Evolutionary conservation across 768 basidiomycete species (phyloP), one percentile per base, ranked within the genome.

Genomic region (Clavulina sp.): DNA sequence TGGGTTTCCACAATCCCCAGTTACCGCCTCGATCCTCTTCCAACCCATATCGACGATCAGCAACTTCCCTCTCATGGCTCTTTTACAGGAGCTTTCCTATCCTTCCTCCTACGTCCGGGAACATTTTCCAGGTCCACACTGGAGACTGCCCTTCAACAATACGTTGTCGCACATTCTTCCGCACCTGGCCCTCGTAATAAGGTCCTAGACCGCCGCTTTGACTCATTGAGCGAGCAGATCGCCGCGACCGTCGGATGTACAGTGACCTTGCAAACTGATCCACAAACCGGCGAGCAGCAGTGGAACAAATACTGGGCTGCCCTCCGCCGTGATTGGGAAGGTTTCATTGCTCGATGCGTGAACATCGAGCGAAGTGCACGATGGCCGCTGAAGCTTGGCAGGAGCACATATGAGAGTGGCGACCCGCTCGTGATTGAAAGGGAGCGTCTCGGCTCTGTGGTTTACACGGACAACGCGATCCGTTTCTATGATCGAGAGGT

Each of bases 251-350:
- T 97, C 26, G 93, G 89, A 0, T 85, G 83, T 59, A 82, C 84
- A 0, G 81, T 96, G 48, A 72, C 71, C 51, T 69, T 92, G 32
- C 73, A 76, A 56, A 72, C 73, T 38, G 81, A 85, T 60, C 71
- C 80, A 0, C 77, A 81, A 54, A 89, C 85, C 2, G 89, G 89
- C 16, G 81, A 80, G 33, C 71, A 77, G 43, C 78, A 82, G 56
- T 72, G 87, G 60, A 76, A 77, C 41, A 80, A 78, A 41, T 89
- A 87, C 61, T 82, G 85, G 78, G 81, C 76, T 58, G 78, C 81
- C 0, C 65, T 95, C 58, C 91, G 86, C 63, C 69, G 84, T 43
- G 91, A 96, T 59, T 97, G 93, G 92, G 84, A 96, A 60, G 89
- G 92, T 2, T 92, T 96, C 60, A 78, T 92, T 55, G 83, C 91